Percentiles rank a stretch among this genome's conserved stretches.
These are phyloP conservation scores for Penicillium canescens DNA, from an alignment of 495 filamentous ascomycete genomes.

Conservation along the genomic window DNA sequence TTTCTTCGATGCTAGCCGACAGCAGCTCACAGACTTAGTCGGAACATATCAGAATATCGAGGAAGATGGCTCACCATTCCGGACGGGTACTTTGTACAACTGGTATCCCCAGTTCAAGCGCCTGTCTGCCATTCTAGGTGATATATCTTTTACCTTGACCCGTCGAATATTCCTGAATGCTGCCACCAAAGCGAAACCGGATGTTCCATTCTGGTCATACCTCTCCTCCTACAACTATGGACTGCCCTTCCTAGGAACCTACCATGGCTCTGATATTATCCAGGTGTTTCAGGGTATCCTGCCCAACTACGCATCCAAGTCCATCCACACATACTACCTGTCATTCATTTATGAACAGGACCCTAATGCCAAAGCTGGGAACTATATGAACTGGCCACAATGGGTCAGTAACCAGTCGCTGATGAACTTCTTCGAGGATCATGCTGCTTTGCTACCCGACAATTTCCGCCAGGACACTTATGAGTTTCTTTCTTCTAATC, in stretches of 20 bases:
- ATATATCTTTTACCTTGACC: conserved; percentile 64
- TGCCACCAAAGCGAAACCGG: conserved; percentile 42
- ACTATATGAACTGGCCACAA: conserved; percentile 59
- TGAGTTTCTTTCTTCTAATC: conserved; percentile 49
- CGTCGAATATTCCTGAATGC: conserved; percentile 56
- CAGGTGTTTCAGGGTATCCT: conserved; percentile 64
- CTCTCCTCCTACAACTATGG: conserved; percentile 66
- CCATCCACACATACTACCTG: conserved; percentile 63
- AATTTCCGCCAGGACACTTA: conserved; percentile 55
- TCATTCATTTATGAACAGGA: conserved; percentile 66
- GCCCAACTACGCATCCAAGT: conserved; percentile 59
- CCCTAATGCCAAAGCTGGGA: conserved; percentile 51
- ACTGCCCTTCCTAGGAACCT: conserved; percentile 69
- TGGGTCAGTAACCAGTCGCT: conserved; percentile 54
- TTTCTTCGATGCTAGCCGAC: conserved; percentile 51
- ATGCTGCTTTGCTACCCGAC: conserved; percentile 51
- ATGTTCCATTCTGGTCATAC: conserved; percentile 70
- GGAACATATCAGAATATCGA: conserved; percentile 53
- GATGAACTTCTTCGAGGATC: conserved; percentile 56
- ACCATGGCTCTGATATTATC: conserved; percentile 66
- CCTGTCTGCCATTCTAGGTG: conserved; percentile 72
- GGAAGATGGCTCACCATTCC: conserved; percentile 62
- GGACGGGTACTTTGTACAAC: conserved; percentile 61
- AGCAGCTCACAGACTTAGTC: conserved; percentile 53
- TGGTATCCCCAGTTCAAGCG: conserved; percentile 76